These are phyloP conservation scores for Gloeophyllum trabeum DNA, from an alignment of 768 basidiomycete species.

Conservation along the genomic window DNA sequence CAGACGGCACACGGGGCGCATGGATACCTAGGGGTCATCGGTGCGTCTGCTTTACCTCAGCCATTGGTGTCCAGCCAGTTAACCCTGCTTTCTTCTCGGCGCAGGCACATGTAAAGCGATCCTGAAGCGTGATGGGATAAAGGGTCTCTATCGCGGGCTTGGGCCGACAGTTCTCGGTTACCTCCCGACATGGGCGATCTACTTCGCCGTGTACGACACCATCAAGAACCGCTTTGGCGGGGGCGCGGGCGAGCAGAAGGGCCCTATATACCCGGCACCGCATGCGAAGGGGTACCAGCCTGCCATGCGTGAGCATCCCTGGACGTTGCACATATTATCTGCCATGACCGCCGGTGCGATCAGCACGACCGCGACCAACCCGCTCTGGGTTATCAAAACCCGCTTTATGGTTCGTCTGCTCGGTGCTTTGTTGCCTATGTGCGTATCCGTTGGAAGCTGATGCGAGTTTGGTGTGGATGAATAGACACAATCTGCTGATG, in stretches of 20 bases:
- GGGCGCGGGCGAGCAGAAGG: constrained; percentile 47
- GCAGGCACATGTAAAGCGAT: constrained; percentile 48
- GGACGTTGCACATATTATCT: constrained; percentile 83
- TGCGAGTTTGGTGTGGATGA: too few relatives aligned
- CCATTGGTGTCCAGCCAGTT: constrained; percentile 5
- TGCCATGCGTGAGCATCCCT: constrained; percentile 67
- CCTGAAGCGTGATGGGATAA: constrained; percentile 56
- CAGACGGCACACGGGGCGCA: constrained; percentile 52
- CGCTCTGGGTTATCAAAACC: constrained; percentile 98
- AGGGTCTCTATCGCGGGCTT: constrained; percentile 92
- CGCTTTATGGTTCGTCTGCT: constrained; percentile 79
- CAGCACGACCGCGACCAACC: constrained; percentile 91
- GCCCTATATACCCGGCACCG: constrained; percentile 67
- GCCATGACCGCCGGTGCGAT: constrained; percentile 94
- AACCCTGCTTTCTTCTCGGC: constrained; percentile 1
- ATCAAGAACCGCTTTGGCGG: constrained; percentile 75
- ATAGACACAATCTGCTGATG: constrained; percentile 75
- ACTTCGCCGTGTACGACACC: constrained; percentile 95
- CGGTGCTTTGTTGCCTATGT: constrained; percentile 4
- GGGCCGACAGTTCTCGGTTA: constrained; percentile 96
- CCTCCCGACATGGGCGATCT: constrained; percentile 98
- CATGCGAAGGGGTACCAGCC: constrained; percentile 84
- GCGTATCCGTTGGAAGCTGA: too few relatives aligned
- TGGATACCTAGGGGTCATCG: constrained; percentile 36
- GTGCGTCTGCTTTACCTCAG: constrained; percentile 11